Conservation (phyloP, 148 eudicot species). For the Vaccinium darrowii region DNA sequence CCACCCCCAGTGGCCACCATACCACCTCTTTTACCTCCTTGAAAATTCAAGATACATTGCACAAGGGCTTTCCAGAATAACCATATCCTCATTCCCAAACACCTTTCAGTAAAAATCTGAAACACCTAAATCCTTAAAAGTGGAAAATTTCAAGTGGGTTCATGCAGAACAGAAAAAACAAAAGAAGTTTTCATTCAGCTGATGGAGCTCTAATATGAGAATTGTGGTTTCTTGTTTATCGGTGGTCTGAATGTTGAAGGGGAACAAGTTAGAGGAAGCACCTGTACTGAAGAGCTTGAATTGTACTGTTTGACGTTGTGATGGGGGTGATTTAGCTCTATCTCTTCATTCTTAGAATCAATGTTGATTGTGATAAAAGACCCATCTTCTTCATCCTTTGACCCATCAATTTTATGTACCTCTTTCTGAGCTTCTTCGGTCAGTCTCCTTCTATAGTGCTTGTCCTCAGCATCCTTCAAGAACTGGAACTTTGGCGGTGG, state of each 20-base stretch:
- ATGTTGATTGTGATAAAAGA: slow-evolving; percentile 46
- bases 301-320: slow-evolving; percentile 16
- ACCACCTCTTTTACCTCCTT: neutral
- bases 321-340: slow-evolving; percentile 17
- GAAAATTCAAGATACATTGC: neutral
- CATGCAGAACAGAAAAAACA: neutral
- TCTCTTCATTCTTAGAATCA: slow-evolving; percentile 24
- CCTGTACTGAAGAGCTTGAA: slow-evolving; percentile 36
- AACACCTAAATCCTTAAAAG: neutral
- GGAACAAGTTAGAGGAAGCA: slow-evolving; percentile 35
- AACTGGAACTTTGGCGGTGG: slow-evolving; percentile 78
- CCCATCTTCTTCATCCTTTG: slow-evolving; percentile 36
- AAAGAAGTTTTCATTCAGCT: neutral
- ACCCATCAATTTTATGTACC: neutral
- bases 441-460: slow-evolving; percentile 39
- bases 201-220: slow-evolving; percentile 22
- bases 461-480: slow-evolving; percentile 77
- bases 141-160: neutral
- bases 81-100: slow-evolving; percentile 10
- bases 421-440: slow-evolving; percentile 18
- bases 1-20: neutral
- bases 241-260: slow-evolving; percentile 26
- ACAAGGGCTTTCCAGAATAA: slow-evolving; percentile 2
- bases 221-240: slow-evolving; percentile 16
- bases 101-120: neutral